Evolutionary conservation across 768 basidiomycete genomes (phyloP).

Genomic region (Russula olivacea): DNA sequence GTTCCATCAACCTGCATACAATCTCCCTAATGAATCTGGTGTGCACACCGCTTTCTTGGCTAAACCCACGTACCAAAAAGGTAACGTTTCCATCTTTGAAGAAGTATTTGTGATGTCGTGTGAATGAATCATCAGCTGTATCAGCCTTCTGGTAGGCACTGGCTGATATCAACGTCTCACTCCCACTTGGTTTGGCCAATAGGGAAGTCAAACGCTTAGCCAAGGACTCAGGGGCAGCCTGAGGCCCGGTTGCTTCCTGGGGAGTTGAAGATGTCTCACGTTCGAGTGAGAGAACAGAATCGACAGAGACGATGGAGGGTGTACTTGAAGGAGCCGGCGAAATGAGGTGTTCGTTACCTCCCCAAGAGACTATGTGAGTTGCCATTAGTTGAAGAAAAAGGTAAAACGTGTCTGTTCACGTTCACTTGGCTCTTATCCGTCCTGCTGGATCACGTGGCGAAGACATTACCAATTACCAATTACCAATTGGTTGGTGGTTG

Average conservation of each 20-base stretch:
- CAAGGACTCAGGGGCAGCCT: no score
- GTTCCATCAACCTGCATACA: not conserved
- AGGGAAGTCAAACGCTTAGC: no score
- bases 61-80: slow-evolving; percentile 13
- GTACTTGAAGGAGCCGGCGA: slow-evolving; percentile 1
- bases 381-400: not conserved
- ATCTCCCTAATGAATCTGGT: no score
- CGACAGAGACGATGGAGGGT: not conserved
- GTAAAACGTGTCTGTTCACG: no score
- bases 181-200: not conserved
- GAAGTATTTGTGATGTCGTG: slow-evolving; percentile 8
- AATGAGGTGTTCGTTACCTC: not conserved
- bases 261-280: not conserved
- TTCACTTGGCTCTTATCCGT: no score
- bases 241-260: not conserved
- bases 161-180: not conserved
- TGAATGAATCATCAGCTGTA: not conserved
- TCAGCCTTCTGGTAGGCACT: not conserved
- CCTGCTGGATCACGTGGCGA: no score
- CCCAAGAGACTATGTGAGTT: slow-evolving; percentile 7
- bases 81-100: slow-evolving; percentile 22
- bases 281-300: not conserved
- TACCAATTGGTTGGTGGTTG: no score
- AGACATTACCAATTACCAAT: no score
- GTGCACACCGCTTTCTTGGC: no score